A percentile compares a stretch with the other conserved stretches of the same genome.
These are phyloP conservation scores for Paramarasmius palmivorus DNA, from an alignment of 1,284 basidiomycete species.

Conservation along the genomic window DNA sequence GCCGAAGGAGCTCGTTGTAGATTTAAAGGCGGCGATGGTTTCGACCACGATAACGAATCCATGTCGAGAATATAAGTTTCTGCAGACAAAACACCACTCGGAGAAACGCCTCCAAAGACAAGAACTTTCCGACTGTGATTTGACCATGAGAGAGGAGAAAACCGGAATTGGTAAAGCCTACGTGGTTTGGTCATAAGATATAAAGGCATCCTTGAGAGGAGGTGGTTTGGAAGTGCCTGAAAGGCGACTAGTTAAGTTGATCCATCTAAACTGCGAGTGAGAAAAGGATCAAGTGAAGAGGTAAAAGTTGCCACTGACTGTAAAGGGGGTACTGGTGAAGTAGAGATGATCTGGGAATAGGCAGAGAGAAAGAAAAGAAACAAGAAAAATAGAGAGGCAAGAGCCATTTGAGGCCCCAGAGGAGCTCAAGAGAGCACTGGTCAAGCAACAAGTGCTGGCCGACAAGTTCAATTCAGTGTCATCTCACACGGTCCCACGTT, in stretches of 20 bases:
- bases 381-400: conserved; percentile 26
- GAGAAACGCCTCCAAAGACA: conserved; percentile 75
- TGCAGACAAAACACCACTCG: conserved; percentile 59
- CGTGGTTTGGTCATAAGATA: conserved; percentile 61
- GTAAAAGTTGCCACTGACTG: conserved; percentile 7
- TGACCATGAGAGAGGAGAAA: background rate
- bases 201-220: conserved; percentile 68
- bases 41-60: conserved; percentile 8
- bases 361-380: conserved; percentile 20
- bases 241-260: conserved; percentile 62
- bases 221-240: conserved; percentile 55
- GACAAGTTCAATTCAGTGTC: no score
- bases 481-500: no score
- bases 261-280: conserved; percentile 66
- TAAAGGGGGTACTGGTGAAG: conserved; percentile 16
- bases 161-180: conserved; percentile 25
- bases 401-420: conserved; percentile 24
- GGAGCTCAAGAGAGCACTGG: background rate
- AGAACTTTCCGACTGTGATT: conserved; percentile 52
- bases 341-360: conserved; percentile 37
- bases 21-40: background rate
- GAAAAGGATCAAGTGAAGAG: conserved; percentile 23
- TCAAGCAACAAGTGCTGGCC: background rate
- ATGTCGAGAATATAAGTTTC: conserved; percentile 65
- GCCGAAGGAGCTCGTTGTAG: background rate